These are phyloP conservation scores for Trichoderma polysporum DNA, from an alignment of 2,329 filamentous ascomycete species.

Conservation along the genomic window DNA sequence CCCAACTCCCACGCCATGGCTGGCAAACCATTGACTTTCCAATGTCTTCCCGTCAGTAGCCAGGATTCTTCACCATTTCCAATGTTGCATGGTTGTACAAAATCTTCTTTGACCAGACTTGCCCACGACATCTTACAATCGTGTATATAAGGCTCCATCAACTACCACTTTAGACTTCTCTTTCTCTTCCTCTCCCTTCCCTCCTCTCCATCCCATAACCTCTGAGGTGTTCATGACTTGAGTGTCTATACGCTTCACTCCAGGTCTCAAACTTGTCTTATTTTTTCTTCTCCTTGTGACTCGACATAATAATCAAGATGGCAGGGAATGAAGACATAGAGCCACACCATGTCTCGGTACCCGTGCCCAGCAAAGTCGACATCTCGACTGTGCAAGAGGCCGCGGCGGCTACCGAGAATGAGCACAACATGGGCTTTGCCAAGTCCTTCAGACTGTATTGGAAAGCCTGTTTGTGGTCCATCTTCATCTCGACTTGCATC, in stretches of 20 bases:
- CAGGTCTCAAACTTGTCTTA: not conserved
- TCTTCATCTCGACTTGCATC: slow-evolving; percentile 40
- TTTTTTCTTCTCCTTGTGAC: not conserved
- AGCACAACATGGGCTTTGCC: slow-evolving; percentile 35
- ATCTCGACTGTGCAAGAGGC: slow-evolving; percentile 24
- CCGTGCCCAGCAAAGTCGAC: slow-evolving; percentile 20
- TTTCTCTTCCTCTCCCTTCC: not conserved
- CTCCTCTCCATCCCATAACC: not conserved
- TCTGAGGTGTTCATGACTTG: not conserved
- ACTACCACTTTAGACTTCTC: not conserved
- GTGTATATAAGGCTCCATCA: not conserved
- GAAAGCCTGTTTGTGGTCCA: slow-evolving; percentile 39
- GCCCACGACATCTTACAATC: not conserved
- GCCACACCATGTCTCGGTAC: not conserved
- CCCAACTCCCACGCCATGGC: not conserved
- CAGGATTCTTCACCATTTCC: not conserved
- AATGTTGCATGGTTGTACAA: not conserved
- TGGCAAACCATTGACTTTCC: not conserved
- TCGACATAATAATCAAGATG: not conserved
- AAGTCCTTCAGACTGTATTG: slow-evolving; percentile 42
- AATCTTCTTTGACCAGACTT: not conserved
- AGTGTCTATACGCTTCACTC: not conserved
- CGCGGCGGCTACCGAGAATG: slow-evolving; percentile 33
- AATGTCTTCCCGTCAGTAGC: not conserved
- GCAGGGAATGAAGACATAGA: not conserved